These are phyloP conservation scores for Leccinum boreale DNA, from an alignment of 768 basidiomycete genomes.

Conservation along the genomic window DNA sequence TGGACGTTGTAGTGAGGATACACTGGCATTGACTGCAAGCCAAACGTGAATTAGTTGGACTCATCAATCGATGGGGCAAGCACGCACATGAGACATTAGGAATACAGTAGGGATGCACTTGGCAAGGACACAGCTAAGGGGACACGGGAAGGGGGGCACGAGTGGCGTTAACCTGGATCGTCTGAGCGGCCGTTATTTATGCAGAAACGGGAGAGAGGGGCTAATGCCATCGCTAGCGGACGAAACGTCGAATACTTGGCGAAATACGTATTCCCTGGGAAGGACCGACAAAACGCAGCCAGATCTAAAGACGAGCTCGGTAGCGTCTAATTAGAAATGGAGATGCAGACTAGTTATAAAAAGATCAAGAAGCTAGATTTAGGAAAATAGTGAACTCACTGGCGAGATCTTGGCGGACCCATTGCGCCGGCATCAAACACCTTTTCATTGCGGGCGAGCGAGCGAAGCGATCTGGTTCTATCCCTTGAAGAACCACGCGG, in stretches of 20 bases:
- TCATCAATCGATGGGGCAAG: not conserved
- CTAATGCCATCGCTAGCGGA: slow-evolving; percentile 20
- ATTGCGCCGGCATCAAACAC: slow-evolving; percentile 23
- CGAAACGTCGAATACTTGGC: slow-evolving; percentile 28
- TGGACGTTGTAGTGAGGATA: slow-evolving; percentile 13
- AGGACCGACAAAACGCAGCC: slow-evolving; percentile 23
- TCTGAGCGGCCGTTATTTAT: slow-evolving; percentile 29
- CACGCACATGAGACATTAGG: slow-evolving; percentile 26
- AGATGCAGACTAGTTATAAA: slow-evolving; percentile 19
- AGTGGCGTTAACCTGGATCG: slow-evolving; percentile 1
- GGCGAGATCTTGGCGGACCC: slow-evolving; percentile 6
- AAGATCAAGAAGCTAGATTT: slow-evolving; percentile 23
- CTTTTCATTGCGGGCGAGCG: slow-evolving; percentile 13
- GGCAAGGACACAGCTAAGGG: not conserved
- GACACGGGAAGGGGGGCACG: slow-evolving; percentile 10
- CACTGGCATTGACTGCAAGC: slow-evolving; percentile 11
- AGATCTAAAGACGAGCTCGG: slow-evolving; percentile 19
- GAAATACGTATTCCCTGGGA: slow-evolving; percentile 33
- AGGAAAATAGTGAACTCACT: slow-evolving; percentile 17
- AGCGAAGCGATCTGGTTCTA: slow-evolving; percentile 15
- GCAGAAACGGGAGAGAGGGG: slow-evolving; percentile 16
- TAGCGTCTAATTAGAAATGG: slow-evolving; percentile 31
- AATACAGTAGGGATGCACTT: slow-evolving; percentile 1
- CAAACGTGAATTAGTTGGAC: not conserved
- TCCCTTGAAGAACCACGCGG: slow-evolving; percentile 7